Conservation (phyloP, 306 rosid genomes). For the Rubus parviflorus region DNA sequence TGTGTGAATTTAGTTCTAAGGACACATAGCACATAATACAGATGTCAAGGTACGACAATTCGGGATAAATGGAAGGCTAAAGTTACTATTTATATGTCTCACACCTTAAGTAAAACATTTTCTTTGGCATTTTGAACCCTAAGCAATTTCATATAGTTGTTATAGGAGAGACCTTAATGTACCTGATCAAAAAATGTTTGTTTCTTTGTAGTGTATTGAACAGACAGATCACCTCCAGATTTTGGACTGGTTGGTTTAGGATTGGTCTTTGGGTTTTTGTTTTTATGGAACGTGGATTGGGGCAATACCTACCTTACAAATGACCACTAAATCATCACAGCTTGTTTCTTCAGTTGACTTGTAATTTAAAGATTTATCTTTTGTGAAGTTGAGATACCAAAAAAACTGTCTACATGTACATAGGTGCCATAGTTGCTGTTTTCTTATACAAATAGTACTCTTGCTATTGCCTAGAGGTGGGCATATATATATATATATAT, state of each 20-base stretch:
- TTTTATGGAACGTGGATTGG: constrained; percentile 1
- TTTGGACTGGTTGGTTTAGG: background rate
- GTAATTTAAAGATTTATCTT: background rate
- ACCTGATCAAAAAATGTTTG: too few relatives aligned
- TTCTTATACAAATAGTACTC: background rate
- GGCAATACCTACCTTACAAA: background rate
- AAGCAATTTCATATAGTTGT: background rate
- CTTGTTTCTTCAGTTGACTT: background rate
- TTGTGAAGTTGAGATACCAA: background rate
- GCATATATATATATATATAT: background rate
- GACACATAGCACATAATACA: background rate
- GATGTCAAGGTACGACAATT: background rate
- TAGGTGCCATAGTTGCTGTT: background rate
- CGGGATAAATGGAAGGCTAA: background rate
- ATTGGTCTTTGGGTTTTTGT: background rate
- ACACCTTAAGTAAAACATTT: background rate
- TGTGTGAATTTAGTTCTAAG: background rate
- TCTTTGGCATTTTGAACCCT: background rate
- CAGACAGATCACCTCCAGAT: background rate
- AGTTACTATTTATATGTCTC: background rate
- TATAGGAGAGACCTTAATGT: background rate
- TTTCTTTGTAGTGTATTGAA: background rate
- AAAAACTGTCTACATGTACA: background rate
- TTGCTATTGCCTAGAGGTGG: background rate
- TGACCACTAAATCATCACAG: background rate